A percentile compares a stretch with the other conserved stretches of the same genome.
Evolutionary conservation across 257 asterid species (phyloP).

Genomic region (Cinchona pubescens): DNA sequence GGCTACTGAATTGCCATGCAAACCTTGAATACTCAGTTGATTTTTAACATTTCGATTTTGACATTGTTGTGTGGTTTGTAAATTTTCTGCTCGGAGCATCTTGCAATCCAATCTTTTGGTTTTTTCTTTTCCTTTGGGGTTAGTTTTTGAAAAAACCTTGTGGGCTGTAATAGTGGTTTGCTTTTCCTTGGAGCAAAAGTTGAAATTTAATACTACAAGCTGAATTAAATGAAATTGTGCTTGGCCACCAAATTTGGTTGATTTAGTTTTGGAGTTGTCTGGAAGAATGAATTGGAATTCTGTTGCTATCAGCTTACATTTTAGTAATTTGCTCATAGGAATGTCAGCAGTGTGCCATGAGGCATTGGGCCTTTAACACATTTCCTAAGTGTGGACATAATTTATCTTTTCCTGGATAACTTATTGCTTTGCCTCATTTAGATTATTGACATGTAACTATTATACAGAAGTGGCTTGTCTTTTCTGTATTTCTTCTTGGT

Average conservation of each 20-base stretch:
- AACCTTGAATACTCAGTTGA: not conserved
- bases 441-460: not conserved
- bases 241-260: not conserved
- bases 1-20: not conserved
- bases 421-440: not conserved
- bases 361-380: not conserved
- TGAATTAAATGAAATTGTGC: not conserved
- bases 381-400: not conserved
- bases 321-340: not conserved
- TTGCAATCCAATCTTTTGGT: not conserved
- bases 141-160: not conserved
- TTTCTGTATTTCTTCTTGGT: too few species aligned
- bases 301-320: not conserved
- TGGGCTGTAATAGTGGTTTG: not conserved
- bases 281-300: not conserved
- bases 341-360: too few species aligned
- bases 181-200: not conserved
- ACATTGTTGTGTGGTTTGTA: not conserved
- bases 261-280: not conserved
- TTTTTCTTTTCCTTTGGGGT: not conserved
- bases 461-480: not conserved
- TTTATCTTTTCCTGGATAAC: not conserved
- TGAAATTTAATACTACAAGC: not conserved
- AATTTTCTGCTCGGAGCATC: not conserved
- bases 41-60: not conserved